Conservation (phyloP, 2,329 filamentous ascomycete genomes). For the Colletotrichum karsti region DNA sequence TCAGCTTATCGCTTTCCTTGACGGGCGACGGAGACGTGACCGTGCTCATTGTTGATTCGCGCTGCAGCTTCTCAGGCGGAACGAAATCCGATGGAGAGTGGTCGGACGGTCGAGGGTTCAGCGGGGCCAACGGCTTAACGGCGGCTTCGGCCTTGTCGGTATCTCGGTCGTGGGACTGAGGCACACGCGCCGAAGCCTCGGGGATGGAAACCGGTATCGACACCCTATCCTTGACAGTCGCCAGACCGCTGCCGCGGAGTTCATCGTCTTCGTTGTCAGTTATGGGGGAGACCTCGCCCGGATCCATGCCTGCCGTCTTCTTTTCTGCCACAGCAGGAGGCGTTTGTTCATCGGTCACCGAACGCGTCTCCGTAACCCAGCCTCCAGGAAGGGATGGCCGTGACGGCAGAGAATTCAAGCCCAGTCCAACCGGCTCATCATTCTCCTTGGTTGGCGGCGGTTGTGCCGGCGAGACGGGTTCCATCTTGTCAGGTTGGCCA, state of each 20-base stretch:
- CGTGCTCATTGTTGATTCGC: conserved; percentile 56
- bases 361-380: conserved; percentile 39
- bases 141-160: background rate
- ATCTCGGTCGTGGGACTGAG: background rate
- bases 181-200: background rate
- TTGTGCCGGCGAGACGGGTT: background rate
- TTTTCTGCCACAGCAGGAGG: background rate
- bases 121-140: conserved; percentile 27
- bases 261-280: conserved; percentile 29
- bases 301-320: background rate
- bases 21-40: conserved; percentile 60
- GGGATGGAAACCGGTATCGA: conserved; percentile 10
- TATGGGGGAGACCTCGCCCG: conserved; percentile 31
- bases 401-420: background rate
- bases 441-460: background rate
- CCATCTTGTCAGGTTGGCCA: background rate
- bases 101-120: conserved; percentile 29
- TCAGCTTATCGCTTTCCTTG: conserved; percentile 75
- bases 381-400: conserved; percentile 40
- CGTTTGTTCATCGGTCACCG: conserved; percentile 1
- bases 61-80: conserved; percentile 45
- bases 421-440: background rate
- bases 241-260: background rate
- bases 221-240: background rate
- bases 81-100: conserved; percentile 42